phyloP scores from a whole-genome alignment of 2,329 filamentous ascomycete genomes.

The Colletotrichum gigasporum region DNA sequence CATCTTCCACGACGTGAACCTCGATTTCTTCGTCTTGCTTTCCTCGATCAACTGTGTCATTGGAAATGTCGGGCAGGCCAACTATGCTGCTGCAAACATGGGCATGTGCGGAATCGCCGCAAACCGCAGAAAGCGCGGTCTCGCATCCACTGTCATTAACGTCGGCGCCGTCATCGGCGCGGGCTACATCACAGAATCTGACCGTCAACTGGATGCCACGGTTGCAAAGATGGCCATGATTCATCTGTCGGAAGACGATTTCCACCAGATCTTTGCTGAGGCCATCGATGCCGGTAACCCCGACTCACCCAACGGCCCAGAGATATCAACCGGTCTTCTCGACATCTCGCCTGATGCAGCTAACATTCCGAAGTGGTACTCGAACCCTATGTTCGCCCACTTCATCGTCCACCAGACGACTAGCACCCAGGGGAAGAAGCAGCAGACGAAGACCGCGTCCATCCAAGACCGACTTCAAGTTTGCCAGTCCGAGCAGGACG shows the following conservation, averaged over 20 bases:
- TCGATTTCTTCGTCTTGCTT: slow-evolving; percentile 42
- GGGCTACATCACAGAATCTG: neutral
- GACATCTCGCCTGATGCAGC: neutral
- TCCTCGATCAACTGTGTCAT: slow-evolving; percentile 38
- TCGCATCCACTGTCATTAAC: slow-evolving; percentile 19
- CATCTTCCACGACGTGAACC: neutral
- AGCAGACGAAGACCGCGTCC: neutral
- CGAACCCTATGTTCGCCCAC: neutral
- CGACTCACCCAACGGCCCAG: neutral
- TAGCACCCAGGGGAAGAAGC: neutral
- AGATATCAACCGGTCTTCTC: neutral
- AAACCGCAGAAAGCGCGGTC: slow-evolving; percentile 32
- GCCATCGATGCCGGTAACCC: slow-evolving; percentile 46
- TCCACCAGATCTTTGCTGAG: slow-evolving; percentile 53
- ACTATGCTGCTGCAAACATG: slow-evolving; percentile 46
- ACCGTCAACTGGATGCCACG: neutral
- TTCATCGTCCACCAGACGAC: neutral
- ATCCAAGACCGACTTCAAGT: neutral
- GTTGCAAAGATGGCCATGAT: neutral
- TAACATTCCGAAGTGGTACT: neutral
- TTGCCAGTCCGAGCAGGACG: neutral
- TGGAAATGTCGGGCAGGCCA: slow-evolving; percentile 40
- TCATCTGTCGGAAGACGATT: slow-evolving; percentile 38
- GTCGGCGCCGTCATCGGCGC: slow-evolving; percentile 21
- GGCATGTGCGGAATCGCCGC: slow-evolving; percentile 42